Percentiles rank a stretch among this genome's conserved stretches.
phyloP scores from a whole-genome alignment of 306 rosid genomes.

The Dryas octopetala region DNA sequence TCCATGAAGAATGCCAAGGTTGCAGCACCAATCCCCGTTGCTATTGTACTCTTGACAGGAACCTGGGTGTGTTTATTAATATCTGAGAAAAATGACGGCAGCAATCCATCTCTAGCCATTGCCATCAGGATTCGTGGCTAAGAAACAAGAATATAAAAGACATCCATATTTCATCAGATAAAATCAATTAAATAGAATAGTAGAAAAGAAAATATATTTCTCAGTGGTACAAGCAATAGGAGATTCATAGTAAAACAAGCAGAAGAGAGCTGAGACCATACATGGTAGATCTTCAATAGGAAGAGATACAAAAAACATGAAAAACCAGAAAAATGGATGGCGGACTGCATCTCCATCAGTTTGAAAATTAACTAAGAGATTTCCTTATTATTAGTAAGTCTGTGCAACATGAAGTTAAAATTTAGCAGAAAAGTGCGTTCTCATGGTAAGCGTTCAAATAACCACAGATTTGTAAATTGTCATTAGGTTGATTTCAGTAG shows the following conservation, averaged over 20 bases:
- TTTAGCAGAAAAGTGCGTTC: not conserved
- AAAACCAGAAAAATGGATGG: not conserved
- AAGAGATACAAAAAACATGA: not conserved
- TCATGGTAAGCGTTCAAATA: not conserved
- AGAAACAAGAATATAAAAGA: constrained; percentile 10
- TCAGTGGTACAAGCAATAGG: not conserved
- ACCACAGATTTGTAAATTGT: not conserved
- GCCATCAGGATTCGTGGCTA: constrained; percentile 70
- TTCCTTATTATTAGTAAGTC: too few relatives aligned
- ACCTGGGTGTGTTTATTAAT: constrained; percentile 42
- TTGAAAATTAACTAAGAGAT: not conserved
- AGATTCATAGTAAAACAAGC: constrained; percentile 6
- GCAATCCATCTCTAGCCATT: constrained; percentile 61
- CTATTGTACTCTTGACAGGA: constrained; percentile 60
- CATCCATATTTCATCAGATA: constrained; percentile 4
- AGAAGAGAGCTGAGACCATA: not conserved
- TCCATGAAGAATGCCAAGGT: constrained; percentile 77
- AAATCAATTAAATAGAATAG: not conserved
- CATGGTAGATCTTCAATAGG: not conserved
- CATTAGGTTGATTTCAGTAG: too few relatives aligned
- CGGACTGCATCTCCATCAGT: not conserved
- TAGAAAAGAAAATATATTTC: not conserved
- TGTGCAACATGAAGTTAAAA: too few relatives aligned
- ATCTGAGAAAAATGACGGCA: constrained; percentile 52
- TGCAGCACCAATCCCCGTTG: constrained; percentile 73